Conservation (phyloP, 2,329 filamentous ascomycete species). For the Diaporthe sp. region DNA sequence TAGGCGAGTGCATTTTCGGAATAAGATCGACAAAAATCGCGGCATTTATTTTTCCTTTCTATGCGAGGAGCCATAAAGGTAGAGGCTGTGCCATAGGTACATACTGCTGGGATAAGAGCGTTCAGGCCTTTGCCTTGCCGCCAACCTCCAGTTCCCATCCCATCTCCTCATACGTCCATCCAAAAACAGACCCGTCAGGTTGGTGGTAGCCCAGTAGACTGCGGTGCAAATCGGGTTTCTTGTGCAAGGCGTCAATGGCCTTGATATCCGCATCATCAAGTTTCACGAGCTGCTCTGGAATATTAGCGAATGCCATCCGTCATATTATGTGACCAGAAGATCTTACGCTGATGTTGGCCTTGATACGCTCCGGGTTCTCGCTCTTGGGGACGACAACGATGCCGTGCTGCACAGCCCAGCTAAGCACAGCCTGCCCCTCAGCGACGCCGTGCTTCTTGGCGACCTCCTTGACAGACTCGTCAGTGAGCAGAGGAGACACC, state of each 20-base stretch:
- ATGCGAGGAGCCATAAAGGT: background rate
- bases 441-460: conserved; percentile 42
- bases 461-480: conserved; percentile 42
- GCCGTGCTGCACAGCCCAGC: conserved; percentile 34
- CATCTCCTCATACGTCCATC: conserved; percentile 37
- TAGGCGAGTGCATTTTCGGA: background rate
- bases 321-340: background rate
- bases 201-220: conserved; percentile 35
- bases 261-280: conserved; percentile 34
- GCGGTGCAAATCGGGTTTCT: conserved; percentile 35
- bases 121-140: conserved; percentile 23
- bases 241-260: conserved; percentile 29
- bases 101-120: background rate
- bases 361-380: conserved; percentile 37
- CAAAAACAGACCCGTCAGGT: conserved; percentile 24
- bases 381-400: conserved; percentile 38
- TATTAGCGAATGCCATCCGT: background rate
- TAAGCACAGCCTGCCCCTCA: conserved; percentile 34
- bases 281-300: conserved; percentile 12
- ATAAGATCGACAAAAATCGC: background rate
- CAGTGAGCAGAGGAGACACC: conserved; percentile 37
- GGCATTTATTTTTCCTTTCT: background rate
- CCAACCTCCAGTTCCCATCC: conserved; percentile 30
- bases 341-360: conserved; percentile 35
- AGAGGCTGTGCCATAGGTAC: background rate